Conservation (phyloP, 805 yeast genomes). For the Priceomyces carsonii region DNA sequence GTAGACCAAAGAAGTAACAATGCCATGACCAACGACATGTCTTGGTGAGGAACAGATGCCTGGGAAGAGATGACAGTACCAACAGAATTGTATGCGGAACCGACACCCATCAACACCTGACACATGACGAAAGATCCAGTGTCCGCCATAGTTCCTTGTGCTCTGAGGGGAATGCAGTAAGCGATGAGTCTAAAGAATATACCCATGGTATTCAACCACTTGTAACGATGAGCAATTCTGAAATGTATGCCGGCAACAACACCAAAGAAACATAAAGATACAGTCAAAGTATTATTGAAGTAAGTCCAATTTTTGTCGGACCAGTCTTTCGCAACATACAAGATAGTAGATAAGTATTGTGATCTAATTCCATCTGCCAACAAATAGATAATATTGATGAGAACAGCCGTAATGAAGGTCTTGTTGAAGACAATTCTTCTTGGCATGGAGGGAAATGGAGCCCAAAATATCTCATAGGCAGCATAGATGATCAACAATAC, state of each 20-base stretch:
- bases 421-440: conserved; percentile 30
- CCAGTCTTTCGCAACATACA: conserved; percentile 29
- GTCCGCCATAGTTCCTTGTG: conserved; percentile 6
- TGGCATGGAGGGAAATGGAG: conserved; percentile 40
- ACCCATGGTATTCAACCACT: conserved; percentile 34
- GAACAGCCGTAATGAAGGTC: conserved; percentile 34
- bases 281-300: conserved; percentile 34
- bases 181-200: neutral
- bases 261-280: conserved; percentile 38
- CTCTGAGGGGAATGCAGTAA: conserved; percentile 1
- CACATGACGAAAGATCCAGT: conserved; percentile 29
- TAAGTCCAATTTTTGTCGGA: conserved; percentile 34
- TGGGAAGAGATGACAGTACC: conserved; percentile 38
- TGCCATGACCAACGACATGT: conserved; percentile 41
- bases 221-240: conserved; percentile 37
- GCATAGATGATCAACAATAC: conserved; percentile 30
- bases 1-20: conserved; percentile 30
- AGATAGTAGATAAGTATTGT: conserved; percentile 35
- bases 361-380: conserved; percentile 27
- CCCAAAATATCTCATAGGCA: conserved; percentile 33
- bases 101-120: conserved; percentile 39
- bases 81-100: conserved; percentile 38
- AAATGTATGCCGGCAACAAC: conserved; percentile 33
- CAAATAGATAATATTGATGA: conserved; percentile 31
- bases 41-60: conserved; percentile 44